phyloP scores from a whole-genome alignment of 2,329 filamentous ascomycete species.

The Pseudogymnoascus sp. region DNA sequence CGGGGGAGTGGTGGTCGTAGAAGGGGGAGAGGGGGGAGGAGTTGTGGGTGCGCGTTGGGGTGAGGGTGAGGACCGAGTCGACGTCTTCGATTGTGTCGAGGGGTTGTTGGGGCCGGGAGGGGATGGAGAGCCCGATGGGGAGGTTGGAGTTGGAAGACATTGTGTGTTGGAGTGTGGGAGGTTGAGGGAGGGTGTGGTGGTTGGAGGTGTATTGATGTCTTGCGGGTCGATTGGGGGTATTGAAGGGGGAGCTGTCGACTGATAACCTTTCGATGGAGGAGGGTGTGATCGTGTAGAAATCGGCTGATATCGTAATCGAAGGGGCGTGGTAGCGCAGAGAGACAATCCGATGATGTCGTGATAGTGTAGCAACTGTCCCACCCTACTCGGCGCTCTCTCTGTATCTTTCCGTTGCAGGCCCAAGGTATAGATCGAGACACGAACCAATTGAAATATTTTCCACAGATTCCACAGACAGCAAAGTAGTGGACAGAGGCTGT shows the following conservation, averaged over 20 bases:
- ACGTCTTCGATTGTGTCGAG: neutral
- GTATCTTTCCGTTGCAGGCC: neutral
- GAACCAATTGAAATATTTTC: neutral
- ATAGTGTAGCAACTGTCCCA: neutral
- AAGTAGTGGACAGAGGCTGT: neutral
- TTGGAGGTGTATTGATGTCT: neutral
- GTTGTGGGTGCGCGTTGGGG: neutral
- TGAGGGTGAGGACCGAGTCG: conserved; percentile 8
- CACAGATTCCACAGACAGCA: neutral
- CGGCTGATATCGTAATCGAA: neutral
- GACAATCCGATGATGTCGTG: neutral
- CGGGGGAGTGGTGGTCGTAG: conserved; percentile 15
- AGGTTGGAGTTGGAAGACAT: neutral
- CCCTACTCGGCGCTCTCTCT: neutral
- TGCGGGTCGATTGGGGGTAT: neutral
- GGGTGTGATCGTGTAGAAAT: neutral
- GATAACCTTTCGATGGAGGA: neutral
- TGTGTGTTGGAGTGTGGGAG: neutral
- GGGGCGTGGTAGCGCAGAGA: neutral
- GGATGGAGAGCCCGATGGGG: conserved; percentile 3
- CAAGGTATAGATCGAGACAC: neutral
- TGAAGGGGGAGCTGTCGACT: neutral
- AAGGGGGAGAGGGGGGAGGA: conserved; percentile 17
- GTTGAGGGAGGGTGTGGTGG: neutral
- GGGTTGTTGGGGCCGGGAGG: neutral